A percentile compares a stretch with the other conserved stretches of the same genome.
Conservation (phyloP, 2,329 filamentous ascomycete species). For the Colletotrichum lentis region DNA sequence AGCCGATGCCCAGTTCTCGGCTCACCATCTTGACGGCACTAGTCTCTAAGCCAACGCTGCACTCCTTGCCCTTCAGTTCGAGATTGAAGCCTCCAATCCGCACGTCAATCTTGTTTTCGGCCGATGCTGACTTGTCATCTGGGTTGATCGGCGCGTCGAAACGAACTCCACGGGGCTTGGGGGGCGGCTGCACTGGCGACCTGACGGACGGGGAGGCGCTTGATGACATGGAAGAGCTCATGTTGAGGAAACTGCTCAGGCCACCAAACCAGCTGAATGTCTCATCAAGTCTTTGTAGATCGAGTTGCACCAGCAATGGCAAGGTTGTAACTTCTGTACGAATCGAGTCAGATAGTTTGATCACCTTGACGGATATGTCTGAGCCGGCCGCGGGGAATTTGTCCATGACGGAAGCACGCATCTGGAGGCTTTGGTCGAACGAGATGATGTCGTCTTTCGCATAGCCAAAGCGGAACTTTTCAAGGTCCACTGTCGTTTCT, state of each 20-base stretch:
- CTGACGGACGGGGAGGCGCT: slow-evolving; percentile 63
- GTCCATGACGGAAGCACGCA: slow-evolving; percentile 67
- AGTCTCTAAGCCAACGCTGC: slow-evolving; percentile 76
- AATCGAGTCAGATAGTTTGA: slow-evolving; percentile 54
- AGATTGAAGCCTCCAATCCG: slow-evolving; percentile 80
- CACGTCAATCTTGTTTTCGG: slow-evolving; percentile 75
- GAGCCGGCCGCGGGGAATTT: slow-evolving; percentile 65
- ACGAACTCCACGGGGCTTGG: slow-evolving; percentile 64
- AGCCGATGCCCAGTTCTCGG: slow-evolving; percentile 74
- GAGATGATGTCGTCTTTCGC: slow-evolving; percentile 69
- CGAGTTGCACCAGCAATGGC: slow-evolving; percentile 77
- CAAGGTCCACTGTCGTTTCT: slow-evolving; percentile 56
- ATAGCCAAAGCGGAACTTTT: slow-evolving; percentile 70
- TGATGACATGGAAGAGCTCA: slow-evolving; percentile 84
- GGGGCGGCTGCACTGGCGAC: slow-evolving; percentile 49
- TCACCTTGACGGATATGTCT: slow-evolving; percentile 65
- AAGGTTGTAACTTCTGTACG: slow-evolving; percentile 76
- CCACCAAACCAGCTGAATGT: slow-evolving; percentile 90
- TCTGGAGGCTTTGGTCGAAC: slow-evolving; percentile 65
- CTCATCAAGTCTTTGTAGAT: slow-evolving; percentile 84
- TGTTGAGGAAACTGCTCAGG: slow-evolving; percentile 86
- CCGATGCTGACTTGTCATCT: slow-evolving; percentile 55
- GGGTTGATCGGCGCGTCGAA: slow-evolving; percentile 64
- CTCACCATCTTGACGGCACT: slow-evolving; percentile 84
- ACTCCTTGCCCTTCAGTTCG: slow-evolving; percentile 79